These are phyloP conservation scores for Hanseniaspora thailandica DNA, from an alignment of 805 yeast genomes.

Conservation along the genomic window DNA sequence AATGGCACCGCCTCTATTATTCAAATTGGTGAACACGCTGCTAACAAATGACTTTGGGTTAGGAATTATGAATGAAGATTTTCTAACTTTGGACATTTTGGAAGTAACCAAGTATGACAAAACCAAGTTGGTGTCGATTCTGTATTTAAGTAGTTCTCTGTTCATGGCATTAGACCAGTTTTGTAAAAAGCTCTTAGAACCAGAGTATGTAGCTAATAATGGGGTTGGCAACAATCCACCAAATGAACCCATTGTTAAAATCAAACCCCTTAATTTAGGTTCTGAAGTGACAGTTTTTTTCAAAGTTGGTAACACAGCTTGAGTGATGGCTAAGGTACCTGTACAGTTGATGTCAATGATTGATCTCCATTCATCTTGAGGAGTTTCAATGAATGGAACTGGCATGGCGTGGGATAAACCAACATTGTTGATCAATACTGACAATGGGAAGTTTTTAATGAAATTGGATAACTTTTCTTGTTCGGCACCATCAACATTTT, in stretches of 20 bases:
- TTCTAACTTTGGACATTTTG: constrained; percentile 87
- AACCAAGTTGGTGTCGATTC: constrained; percentile 76
- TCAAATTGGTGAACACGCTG: constrained; percentile 56
- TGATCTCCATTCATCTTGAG: constrained; percentile 56
- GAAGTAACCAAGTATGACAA: constrained; percentile 85
- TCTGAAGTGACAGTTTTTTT: constrained; percentile 36
- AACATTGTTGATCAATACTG: constrained; percentile 79
- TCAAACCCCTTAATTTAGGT: constrained; percentile 48
- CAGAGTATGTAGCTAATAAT: constrained; percentile 82
- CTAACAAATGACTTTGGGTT: constrained; percentile 67
- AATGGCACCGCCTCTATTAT: constrained; percentile 86
- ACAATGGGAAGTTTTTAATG: constrained; percentile 44
- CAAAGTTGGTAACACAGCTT: constrained; percentile 64
- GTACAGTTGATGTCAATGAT: constrained; percentile 78
- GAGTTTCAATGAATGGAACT: constrained; percentile 78
- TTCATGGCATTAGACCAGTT: constrained; percentile 84
- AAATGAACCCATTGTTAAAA: constrained; percentile 92
- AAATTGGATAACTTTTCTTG: constrained; percentile 41
- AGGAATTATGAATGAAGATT: constrained; percentile 65
- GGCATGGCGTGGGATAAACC: constrained; percentile 94
- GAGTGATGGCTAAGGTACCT: constrained; percentile 75
- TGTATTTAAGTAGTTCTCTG: constrained; percentile 58
- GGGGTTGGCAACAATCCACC: constrained; percentile 94
- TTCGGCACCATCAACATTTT: constrained; percentile 51
- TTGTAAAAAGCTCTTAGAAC: constrained; percentile 90